Conservation (phyloP, 768 basidiomycete genomes). For the Leucogyrophana mollusca region DNA sequence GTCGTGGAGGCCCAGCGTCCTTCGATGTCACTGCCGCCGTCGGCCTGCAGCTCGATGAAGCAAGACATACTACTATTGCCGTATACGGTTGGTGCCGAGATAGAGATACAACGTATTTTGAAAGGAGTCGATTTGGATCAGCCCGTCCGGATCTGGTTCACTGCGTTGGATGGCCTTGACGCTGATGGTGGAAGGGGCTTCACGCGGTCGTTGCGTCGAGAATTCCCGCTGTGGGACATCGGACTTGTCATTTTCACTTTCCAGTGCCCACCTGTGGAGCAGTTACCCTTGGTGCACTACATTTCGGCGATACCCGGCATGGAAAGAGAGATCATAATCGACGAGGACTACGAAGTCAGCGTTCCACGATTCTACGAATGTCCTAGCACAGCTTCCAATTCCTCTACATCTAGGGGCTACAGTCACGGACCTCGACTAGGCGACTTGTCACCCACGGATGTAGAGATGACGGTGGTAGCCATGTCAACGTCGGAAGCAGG, state of each 20-base stretch:
- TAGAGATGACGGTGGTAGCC: neutral
- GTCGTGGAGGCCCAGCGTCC: no score
- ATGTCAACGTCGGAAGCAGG: neutral
- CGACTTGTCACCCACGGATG: neutral
- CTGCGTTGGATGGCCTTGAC: constrained; percentile 23
- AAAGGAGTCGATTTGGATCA: constrained; percentile 3
- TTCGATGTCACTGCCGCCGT: no score
- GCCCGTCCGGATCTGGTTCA: constrained; percentile 25
- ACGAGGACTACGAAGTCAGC: neutral
- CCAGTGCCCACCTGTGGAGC: neutral
- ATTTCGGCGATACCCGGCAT: neutral
- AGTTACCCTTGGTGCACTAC: neutral
- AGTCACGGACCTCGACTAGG: neutral
- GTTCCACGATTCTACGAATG: neutral
- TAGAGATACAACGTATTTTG: neutral
- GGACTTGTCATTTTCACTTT: constrained; percentile 23
- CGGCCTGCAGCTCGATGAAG: no score
- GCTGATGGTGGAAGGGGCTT: constrained; percentile 33
- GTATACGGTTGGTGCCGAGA: neutral
- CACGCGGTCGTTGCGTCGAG: constrained; percentile 25
- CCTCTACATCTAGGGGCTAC: neutral
- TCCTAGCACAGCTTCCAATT: neutral
- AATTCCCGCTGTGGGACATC: constrained; percentile 31
- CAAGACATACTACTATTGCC: no score
- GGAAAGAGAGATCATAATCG: neutral